Conservation (phyloP, 768 basidiomycete species). For the Pulveroboletus sp. region DNA sequence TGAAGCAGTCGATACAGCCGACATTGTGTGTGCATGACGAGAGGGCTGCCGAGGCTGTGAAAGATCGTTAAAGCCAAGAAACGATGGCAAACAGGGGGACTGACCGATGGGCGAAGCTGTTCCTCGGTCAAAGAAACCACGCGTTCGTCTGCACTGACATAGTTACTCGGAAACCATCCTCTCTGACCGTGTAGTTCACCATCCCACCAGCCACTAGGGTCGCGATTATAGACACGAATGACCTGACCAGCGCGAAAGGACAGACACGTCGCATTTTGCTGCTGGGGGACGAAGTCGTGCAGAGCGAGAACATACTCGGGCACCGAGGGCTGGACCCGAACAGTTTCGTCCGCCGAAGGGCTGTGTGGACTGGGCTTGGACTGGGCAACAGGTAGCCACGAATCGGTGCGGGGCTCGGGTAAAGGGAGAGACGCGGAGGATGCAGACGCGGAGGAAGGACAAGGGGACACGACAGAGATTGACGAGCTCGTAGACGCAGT, state of each 20-base stretch:
- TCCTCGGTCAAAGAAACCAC: conserved; percentile 52
- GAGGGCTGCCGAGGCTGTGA: conserved; percentile 31
- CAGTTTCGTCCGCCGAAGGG: conserved; percentile 46
- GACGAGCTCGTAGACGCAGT: conserved; percentile 56
- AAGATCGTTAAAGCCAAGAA: neutral
- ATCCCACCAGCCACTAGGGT: conserved; percentile 97
- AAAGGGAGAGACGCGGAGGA: conserved; percentile 47
- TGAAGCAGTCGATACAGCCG: conserved; percentile 49
- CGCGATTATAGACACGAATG: conserved; percentile 85
- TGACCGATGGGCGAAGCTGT: conserved; percentile 44
- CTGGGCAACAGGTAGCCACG: conserved; percentile 16
- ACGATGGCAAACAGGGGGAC: conserved; percentile 19
- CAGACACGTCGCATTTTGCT: conserved; percentile 74
- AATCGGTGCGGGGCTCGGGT: conserved; percentile 33
- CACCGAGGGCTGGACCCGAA: conserved; percentile 34
- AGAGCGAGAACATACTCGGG: conserved; percentile 84
- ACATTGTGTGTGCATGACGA: conserved; percentile 50
- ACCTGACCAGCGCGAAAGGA: conserved; percentile 87
- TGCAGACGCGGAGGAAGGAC: conserved; percentile 44
- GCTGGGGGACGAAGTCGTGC: conserved; percentile 81
- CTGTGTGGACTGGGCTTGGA: conserved; percentile 37
- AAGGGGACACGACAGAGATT: conserved; percentile 52
- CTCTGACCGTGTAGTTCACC: conserved; percentile 84
- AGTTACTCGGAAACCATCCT: conserved; percentile 99
- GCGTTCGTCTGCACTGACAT: conserved; percentile 67